Base-by-base conservation (phyloP, 2,329 filamentous ascomycete species). In the Fonsecaea pugnacius region DNA sequence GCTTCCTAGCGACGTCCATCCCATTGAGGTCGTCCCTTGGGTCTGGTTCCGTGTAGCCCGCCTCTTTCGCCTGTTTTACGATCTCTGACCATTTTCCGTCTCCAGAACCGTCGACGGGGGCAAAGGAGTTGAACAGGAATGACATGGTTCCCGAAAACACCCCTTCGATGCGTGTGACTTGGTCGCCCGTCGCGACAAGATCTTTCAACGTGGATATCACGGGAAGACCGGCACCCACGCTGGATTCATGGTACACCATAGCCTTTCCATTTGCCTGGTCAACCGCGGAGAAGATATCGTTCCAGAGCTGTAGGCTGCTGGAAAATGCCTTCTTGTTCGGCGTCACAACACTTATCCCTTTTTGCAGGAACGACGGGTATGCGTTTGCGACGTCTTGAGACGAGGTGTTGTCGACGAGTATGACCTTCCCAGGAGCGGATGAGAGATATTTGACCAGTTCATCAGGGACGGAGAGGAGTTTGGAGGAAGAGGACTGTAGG, bases 261-360 rank as follows among this genome's bases (percentile, higher is more conserved):
- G 93, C 91, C 52, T 83, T 82, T 21, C 70, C 73, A 18, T 75
- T 70, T n/a, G 69, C 67, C 10, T 78, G 76, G 36, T 79, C 77
- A 54, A 85, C 83, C 1, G 92, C 89, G 1, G 91, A 85, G 78
- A 96, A 96, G 74, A 99, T 97, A 68, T 90, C 87, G 73, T 91
- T 85, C 93, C 94, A 99, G 62, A 96, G 82, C 71, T 87, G 83
- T 73, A 91, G 88, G 52, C 86, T 87, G 63, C 90, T 88, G 0
- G 92, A 96, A 79, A 99, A 99, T 14, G 91, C 94, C 80, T 99
- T 99, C 83, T 99, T 99, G 84, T 98, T 99, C 50, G 95, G 93
- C 0, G 95, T 99, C 32, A 98, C 91, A 72, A 99, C 87, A 78
- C 88, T 94, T 77, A 99, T 89, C 12, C 93, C 94, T 68, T 87